phyloP scores from a whole-genome alignment of 257 asterid species.

The Coffea eugenioides region DNA sequence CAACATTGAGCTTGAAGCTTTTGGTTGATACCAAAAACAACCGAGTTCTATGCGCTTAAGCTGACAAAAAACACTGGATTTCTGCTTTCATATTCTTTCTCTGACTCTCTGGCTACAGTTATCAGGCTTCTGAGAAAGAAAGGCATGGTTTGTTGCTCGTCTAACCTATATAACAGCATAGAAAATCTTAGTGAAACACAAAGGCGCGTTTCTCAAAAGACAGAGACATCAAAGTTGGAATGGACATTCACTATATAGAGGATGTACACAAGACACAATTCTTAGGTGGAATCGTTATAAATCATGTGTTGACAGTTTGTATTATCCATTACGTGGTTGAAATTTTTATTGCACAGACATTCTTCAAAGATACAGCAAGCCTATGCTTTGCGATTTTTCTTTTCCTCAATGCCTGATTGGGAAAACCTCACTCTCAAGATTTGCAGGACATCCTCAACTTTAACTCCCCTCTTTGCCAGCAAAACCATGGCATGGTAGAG shows the following conservation, averaged over 20 bases:
- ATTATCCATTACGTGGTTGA: background rate
- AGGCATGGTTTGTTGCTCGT: conserved; percentile 30
- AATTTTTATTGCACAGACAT: too few species aligned
- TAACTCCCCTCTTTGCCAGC: conserved; percentile 59
- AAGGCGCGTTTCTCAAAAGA: too few species aligned
- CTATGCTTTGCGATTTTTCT: conserved; percentile 55
- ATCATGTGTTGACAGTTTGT: background rate
- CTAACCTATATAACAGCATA: conserved; percentile 31
- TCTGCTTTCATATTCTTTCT: conserved; percentile 35
- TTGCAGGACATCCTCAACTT: conserved; percentile 69
- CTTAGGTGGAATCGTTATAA: background rate
- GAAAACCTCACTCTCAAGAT: conserved; percentile 71
- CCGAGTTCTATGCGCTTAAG: conserved; percentile 41
- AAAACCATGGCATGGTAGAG: conserved; percentile 80
- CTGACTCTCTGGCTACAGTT: conserved; percentile 24
- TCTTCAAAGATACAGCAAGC: background rate
- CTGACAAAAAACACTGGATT: conserved; percentile 34
- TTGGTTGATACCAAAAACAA: conserved; percentile 25
- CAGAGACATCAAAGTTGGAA: too few species aligned
- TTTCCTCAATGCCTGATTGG: conserved; percentile 81
- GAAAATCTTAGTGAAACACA: conserved; percentile 15
- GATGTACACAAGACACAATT: background rate
- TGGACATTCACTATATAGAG: too few species aligned
- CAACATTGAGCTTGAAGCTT: conserved; percentile 41
- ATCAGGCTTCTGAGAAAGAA: conserved; percentile 19